Conservation (phyloP, 2,329 filamentous ascomycete genomes). For the Exophiala mesophila region DNA sequence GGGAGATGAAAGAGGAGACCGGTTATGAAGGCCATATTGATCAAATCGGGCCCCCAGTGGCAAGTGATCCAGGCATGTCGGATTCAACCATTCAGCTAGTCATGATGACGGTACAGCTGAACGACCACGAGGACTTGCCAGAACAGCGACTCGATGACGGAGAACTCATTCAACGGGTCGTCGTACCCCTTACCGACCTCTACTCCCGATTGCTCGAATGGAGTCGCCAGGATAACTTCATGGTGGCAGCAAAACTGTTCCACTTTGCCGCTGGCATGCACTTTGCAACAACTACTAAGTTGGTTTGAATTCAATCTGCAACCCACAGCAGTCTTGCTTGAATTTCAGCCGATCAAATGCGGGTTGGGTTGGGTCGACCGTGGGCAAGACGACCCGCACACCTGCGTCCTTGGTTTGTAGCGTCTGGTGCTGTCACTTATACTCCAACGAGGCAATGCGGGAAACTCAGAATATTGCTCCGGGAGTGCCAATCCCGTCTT, state of each 20-base stretch:
- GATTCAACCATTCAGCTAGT: slow-evolving; percentile 59
- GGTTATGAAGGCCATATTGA: slow-evolving; percentile 53
- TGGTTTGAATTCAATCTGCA: too few species aligned
- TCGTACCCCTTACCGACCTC: slow-evolving; percentile 53
- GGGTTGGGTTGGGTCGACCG: too few species aligned
- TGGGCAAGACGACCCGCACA: too few species aligned
- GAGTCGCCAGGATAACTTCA: slow-evolving; percentile 16
- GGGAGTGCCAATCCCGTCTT: too few species aligned
- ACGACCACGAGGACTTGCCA: slow-evolving; percentile 46
- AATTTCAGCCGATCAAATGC: too few species aligned
- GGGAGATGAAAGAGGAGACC: slow-evolving; percentile 59
- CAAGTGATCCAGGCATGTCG: slow-evolving; percentile 59
- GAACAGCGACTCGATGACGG: slow-evolving; percentile 58
- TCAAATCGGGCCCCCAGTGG: slow-evolving; percentile 62
- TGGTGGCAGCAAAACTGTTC: slow-evolving; percentile 20
- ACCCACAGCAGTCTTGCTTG: too few species aligned
- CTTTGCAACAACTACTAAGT: too few species aligned
- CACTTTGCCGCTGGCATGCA: slow-evolving; percentile 20
- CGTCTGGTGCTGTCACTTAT: too few species aligned
- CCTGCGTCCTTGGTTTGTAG: too few species aligned
- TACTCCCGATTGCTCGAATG: slow-evolving; percentile 45
- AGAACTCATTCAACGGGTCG: slow-evolving; percentile 57
- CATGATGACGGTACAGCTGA: slow-evolving; percentile 54
- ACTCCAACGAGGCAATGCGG: too few species aligned
- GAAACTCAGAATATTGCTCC: too few species aligned